A percentile compares a stretch with the other conserved stretches of the same genome.
Conservation (phyloP, 495 filamentous ascomycete species). For the Talaromyces ruber region DNA sequence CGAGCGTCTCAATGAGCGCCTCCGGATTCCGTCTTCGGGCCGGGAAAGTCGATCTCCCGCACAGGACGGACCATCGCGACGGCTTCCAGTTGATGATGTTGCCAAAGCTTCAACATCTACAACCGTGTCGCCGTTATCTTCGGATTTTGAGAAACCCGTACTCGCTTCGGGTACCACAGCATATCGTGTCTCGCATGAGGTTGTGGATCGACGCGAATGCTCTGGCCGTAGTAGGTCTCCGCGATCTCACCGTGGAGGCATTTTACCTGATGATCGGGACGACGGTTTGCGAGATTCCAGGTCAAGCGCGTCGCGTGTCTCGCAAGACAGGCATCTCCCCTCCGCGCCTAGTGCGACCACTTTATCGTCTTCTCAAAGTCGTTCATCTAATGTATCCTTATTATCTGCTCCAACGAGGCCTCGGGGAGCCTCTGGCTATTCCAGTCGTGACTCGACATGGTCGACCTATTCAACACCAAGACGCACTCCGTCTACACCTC, state of each 20-base stretch:
- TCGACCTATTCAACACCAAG: conserved; percentile 24
- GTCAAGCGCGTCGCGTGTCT: background rate
- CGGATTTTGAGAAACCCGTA: background rate
- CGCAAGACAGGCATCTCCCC: conserved; percentile 25
- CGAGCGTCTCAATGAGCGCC: conserved; percentile 19
- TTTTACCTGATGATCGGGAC: background rate
- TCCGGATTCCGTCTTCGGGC: conserved; percentile 11
- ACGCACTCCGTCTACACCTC: conserved; percentile 23
- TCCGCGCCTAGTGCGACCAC: conserved; percentile 25
- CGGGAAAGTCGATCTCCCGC: conserved; percentile 21
- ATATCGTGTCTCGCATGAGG: background rate
- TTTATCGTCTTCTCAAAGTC: conserved; percentile 40
- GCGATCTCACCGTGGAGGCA: background rate
- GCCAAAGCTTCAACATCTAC: background rate
- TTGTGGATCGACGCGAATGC: background rate
- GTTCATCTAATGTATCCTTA: conserved; percentile 38
- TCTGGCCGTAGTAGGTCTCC: background rate
- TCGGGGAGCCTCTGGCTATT: conserved; percentile 36
- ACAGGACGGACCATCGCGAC: conserved; percentile 4
- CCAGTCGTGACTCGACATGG: conserved; percentile 21
- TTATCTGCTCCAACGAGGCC: conserved; percentile 54
- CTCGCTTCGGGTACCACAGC: background rate
- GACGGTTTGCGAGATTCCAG: background rate
- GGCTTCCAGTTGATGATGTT: conserved; percentile 3
- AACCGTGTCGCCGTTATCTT: background rate